A percentile compares a stretch with the other conserved stretches of the same genome.
phyloP scores from a whole-genome alignment of 371 early-diverging fungal genomes.

The Nematocida sp. region DNA sequence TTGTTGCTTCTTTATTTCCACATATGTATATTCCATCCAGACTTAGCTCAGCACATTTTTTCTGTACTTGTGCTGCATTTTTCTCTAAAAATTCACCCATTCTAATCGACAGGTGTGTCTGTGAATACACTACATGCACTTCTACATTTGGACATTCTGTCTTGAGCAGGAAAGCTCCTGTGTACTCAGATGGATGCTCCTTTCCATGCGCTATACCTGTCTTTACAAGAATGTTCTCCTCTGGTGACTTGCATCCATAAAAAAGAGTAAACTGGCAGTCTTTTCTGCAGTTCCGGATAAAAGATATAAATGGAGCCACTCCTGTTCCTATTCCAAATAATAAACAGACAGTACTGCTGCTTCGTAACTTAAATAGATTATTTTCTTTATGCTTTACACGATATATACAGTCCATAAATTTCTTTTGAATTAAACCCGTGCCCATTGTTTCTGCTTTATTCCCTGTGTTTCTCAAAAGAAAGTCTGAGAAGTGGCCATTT shows the following conservation, averaged over 20 bases:
- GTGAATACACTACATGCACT: constrained; percentile 41
- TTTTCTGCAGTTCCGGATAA: constrained; percentile 55
- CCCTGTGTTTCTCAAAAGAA: constrained; percentile 7
- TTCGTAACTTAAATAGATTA: constrained; percentile 46
- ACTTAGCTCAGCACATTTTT: not conserved
- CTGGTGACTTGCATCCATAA: constrained; percentile 67
- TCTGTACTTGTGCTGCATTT: not conserved
- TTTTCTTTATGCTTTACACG: constrained; percentile 41
- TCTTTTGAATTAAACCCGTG: not conserved
- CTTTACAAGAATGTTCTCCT: constrained; percentile 63
- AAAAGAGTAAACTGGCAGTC: constrained; percentile 58
- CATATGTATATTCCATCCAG: constrained; percentile 20
- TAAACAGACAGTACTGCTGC: constrained; percentile 16
- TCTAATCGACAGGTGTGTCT: constrained; percentile 1
- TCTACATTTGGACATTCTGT: not conserved
- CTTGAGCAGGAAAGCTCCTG: constrained; percentile 9
- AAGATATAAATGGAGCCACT: constrained; percentile 69
- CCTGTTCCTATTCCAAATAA: constrained; percentile 69
- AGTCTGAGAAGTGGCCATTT: constrained; percentile 64
- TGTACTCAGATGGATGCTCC: constrained; percentile 14
- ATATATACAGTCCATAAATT: not conserved
- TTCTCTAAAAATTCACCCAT: constrained; percentile 17
- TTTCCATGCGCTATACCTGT: constrained; percentile 9
- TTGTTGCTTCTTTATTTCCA: constrained; percentile 33
- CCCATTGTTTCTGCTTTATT: not conserved